Evolutionary conservation across 768 basidiomycete species (phyloP), one percentile per base, ranked within the genome.

Genomic region (Mycena rebaudengoi): DNA sequence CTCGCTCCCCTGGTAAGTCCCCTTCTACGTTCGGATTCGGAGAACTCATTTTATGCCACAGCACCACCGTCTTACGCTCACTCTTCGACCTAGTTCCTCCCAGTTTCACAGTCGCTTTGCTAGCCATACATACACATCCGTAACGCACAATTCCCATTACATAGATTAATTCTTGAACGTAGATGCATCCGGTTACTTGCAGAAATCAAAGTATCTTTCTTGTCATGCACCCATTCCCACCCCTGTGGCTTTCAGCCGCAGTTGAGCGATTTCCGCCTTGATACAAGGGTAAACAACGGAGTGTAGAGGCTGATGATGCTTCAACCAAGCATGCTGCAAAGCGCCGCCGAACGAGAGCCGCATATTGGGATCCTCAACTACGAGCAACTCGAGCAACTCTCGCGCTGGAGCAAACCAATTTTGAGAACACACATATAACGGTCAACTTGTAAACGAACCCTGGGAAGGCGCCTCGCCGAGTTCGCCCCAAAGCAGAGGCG

Each of bases 1-100:
- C 80, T 51, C 85, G 86, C 43, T 85, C 87, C 23, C 81, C 86
- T 74, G 89, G 91, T 91, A 71, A 48, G 85, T 82, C 28, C 7
- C 14, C 59, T 14, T 12, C 53, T n/a, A n/a, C 65, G 45, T 8
- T 54, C 37, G 26, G 16, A n/a, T 10, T 32, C 28, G 23, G 11
- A 8, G 12, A 58, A 26, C 57, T 59, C 14, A 60, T 39, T 0
- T 13, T 25, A 43, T 37, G 10, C 7, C 7, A 28, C 29, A 64
- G 62, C 62, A 16, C 62, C 62, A 5, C 62, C 62, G 20, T 57
- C 55, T 21, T 64, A 64, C 29, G 62, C 35, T 18, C 52, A 33
- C 33, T 62, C 60, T 28, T 26, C 62, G 14, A 26, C 53, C 1
- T 57, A 40, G 46, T 41, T n/a, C n/a, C n/a, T n/a, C n/a, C n/a